Base-by-base conservation (phyloP, 2,329 filamentous ascomycete genomes). In the Rhynchosporium secalis region DNA sequence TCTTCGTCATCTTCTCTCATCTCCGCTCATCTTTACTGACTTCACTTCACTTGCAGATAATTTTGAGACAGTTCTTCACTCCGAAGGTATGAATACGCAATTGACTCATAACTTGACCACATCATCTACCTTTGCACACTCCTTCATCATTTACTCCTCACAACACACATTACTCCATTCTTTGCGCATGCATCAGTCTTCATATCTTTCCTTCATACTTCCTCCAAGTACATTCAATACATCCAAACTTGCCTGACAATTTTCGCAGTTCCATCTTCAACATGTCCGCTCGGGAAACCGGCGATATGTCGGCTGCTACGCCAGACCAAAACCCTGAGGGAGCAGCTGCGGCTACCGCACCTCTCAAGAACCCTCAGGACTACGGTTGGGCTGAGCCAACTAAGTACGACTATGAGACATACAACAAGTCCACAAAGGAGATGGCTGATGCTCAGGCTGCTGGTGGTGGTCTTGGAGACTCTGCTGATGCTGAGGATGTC, bases 241-340 rank as follows among this genome's bases (percentile, higher is more conserved):
- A n/a, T 8, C 8, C 13, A n/a, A 15, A 10, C 33, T 26, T 52
- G 33, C n/a, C 49, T 52, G 26, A 52, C 49, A 38, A 20, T 12
- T 38, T 26, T 10, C 31, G 33, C 49, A 52, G 49, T 3, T 26
- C 49, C 36, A 38, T 51, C 49, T 26, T 52, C 33, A 52, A 15
- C n/a, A 40, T 52, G 49, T 31, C 49, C 13, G 33, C 36, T 63
- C 72, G 68, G 68, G 65, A 62, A 10, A 71, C 69, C 6, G 33
- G 63, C 4, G 71, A 72, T 6, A 64, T 76, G 70, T 66, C 71
- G 61, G 69, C 64, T n/a, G 75, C 77, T 26, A 72, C 78, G 33
- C 71, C 73, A 6, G 55, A 48, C 28, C 26, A 49, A 54, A 28
- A 12, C 38, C 15, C 45, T 13, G 41, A 45, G 28, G 36, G 49